Conservation (phyloP, 345 rosid species). For the Ricinus communis region DNA sequence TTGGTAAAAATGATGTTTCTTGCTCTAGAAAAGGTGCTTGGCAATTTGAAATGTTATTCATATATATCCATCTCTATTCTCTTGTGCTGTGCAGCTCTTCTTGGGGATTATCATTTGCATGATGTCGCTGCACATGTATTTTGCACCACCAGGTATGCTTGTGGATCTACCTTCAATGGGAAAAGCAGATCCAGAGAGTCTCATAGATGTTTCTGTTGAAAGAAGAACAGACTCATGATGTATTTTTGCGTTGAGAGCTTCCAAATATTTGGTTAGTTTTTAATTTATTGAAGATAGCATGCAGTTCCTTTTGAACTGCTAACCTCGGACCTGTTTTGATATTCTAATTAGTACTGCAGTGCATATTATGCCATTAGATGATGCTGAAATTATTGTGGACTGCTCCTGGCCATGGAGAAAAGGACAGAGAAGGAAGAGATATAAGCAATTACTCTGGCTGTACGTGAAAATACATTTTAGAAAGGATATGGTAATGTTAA, state of each 20-base stretch:
- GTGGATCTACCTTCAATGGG: slow-evolving; percentile 52
- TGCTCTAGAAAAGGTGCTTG: too few species aligned
- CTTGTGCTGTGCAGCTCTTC: slow-evolving; percentile 66
- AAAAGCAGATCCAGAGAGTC: slow-evolving; percentile 48
- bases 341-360: too few species aligned
- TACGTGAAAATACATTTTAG: background rate
- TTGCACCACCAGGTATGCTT: slow-evolving; percentile 73
- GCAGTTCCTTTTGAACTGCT: too few species aligned
- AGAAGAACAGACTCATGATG: slow-evolving; percentile 38
- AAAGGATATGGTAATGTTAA: background rate
- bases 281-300: too few species aligned
- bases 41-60: too few species aligned
- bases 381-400: background rate
- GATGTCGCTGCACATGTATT: slow-evolving; percentile 97
- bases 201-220: slow-evolving; percentile 54
- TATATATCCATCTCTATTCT: too few species aligned
- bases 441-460: background rate
- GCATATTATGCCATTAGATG: background rate
- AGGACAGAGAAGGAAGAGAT: background rate
- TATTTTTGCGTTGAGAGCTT: too few species aligned
- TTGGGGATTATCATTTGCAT: slow-evolving; percentile 87
- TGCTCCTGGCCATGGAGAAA: background rate
- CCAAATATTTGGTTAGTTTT: too few species aligned
- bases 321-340: too few species aligned
- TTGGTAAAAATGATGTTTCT: too few species aligned